Base-by-base conservation (phyloP, 2,329 filamentous ascomycete genomes). In the Balansia obtecta region DNA sequence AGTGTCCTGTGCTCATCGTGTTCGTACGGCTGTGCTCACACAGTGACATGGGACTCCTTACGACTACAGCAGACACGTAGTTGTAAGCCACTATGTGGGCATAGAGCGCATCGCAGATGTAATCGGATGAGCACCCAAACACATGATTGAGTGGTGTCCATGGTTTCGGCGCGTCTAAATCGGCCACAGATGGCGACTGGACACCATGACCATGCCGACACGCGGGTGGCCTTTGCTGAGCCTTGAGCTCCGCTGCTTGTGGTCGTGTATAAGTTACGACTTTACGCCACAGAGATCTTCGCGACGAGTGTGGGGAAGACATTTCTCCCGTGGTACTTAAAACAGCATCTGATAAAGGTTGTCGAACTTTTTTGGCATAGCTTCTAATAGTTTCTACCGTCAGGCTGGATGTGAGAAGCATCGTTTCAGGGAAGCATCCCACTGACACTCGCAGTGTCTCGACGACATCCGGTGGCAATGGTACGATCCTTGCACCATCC, bases 21-120 rank as follows among this genome's bases (percentile, higher is more conserved):
- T 50, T 53, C 13, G 33, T 43, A 34, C 55, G 57, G 8, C 51
- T 53, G 22, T 51, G 52, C 30, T 16, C 50, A 2, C 48, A 30
- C 1, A 54, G 20, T 11, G 57, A 49, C 8, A 57, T 45, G 8
- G 62, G 54, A 46, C 50, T 53, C 51, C 58, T 54, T 33, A 59
- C 58, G 27, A 64, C 58, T 38, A 67, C 59, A n/a, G 59, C 59
- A 9, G 62, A 64, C 46, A 81, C 65, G 63, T 81, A 81, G 61
- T 80, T 81, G 61, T 77, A 80, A 0, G 75, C 77, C 4, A 81
- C 63, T 9, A 81, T 66, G 56, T 82, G 77, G 0, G 77, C 77
- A 57, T 80, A 81, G 6, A 82, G 62, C 0, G 77, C 75, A 48
- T 81, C 76, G 57, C 77, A 79, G 6, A 80, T 70, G 55, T 75